A percentile compares a stretch with the other conserved stretches of the same genome.
These are phyloP conservation scores for Leccinellum albellum DNA, from an alignment of 768 basidiomycete genomes.

Conservation along the genomic window DNA sequence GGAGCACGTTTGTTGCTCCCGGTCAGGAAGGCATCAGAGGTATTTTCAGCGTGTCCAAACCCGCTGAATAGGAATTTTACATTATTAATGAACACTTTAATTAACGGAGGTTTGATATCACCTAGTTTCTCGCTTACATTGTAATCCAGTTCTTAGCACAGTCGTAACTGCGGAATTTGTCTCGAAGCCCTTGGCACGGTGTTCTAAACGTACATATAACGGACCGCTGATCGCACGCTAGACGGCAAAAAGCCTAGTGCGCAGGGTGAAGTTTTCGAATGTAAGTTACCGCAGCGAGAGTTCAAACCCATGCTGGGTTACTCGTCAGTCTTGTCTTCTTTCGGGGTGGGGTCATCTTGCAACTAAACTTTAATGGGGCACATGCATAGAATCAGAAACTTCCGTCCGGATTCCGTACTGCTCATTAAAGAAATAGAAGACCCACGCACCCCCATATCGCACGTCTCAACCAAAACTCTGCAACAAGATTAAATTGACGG, in stretches of 20 bases:
- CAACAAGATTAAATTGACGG: constrained; percentile 14
- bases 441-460: constrained; percentile 8
- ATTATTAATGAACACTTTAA: constrained; percentile 25
- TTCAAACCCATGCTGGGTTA: not conserved
- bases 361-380: constrained; percentile 20
- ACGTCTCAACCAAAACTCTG: not conserved
- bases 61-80: constrained; percentile 26
- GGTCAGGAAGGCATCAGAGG: constrained; percentile 40
- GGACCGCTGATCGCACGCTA: constrained; percentile 3
- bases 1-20: constrained; percentile 38
- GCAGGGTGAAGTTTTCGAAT: not conserved
- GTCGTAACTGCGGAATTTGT: constrained; percentile 25
- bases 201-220: constrained; percentile 10
- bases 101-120: constrained; percentile 24
- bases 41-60: constrained; percentile 57
- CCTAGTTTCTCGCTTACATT: not conserved
- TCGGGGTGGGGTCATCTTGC: not conserved
- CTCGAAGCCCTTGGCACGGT: constrained; percentile 12
- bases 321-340: not conserved
- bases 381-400: constrained; percentile 15
- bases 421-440: not conserved
- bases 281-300: not conserved
- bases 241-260: constrained; percentile 5
- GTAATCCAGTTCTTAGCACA: constrained; percentile 3
- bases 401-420: constrained; percentile 6